Evolutionary conservation across 306 rosid species (phyloP).

Genomic region (Medicago truncatula): DNA sequence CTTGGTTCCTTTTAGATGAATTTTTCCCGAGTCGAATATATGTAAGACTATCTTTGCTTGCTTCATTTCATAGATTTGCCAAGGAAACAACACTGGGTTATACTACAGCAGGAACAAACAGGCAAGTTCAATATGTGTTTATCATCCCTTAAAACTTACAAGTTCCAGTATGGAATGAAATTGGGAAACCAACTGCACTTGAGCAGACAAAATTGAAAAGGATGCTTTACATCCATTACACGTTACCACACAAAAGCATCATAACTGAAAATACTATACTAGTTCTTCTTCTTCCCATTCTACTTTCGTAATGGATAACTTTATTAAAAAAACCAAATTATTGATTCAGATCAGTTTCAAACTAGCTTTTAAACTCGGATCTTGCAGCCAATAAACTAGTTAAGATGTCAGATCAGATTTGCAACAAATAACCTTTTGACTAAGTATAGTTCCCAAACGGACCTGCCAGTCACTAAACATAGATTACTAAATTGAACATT

Average conservation of each 20-base stretch:
- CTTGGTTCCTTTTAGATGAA: conserved; percentile 15
- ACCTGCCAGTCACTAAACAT: neutral
- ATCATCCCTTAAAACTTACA: neutral
- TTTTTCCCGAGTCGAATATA: conserved; percentile 2
- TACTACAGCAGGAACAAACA: conserved; percentile 1
- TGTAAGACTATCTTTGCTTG: neutral
- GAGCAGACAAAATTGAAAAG: neutral
- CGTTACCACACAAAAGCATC: neutral
- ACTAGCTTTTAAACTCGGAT: too few relatives aligned
- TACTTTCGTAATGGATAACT: neutral
- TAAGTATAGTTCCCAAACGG: neutral
- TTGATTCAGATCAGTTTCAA: too few relatives aligned
- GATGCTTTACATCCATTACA: neutral
- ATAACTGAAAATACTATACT: neutral
- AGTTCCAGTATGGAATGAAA: conserved; percentile 12
- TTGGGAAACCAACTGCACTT: conserved; percentile 1
- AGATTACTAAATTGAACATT: neutral
- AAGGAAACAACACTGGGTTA: neutral
- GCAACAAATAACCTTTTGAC: neutral
- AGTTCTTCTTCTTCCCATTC: neutral
- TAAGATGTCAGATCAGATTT: neutral
- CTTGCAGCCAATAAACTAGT: too few relatives aligned
- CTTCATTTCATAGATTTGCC: conserved; percentile 17
- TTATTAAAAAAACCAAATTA: neutral
- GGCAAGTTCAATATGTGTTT: neutral